Conservation (phyloP, 2,329 filamentous ascomycete species). For the Truncatella angustata region DNA sequence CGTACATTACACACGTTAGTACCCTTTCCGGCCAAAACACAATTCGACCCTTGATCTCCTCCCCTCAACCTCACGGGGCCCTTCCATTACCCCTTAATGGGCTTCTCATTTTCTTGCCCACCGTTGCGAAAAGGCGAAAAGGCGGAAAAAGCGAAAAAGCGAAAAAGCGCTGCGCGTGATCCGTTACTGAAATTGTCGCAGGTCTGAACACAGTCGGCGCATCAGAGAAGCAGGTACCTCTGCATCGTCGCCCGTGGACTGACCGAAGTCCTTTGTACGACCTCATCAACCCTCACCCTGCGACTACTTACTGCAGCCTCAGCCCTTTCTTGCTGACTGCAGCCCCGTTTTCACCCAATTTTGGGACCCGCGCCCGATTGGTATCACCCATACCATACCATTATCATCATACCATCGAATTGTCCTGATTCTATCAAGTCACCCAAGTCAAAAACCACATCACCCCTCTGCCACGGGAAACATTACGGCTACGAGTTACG, state of each 20-base stretch:
- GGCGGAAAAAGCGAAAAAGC: too few species aligned
- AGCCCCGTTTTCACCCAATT: slow-evolving; percentile 21
- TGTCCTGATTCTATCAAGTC: neutral
- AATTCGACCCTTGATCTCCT: neutral
- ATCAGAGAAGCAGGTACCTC: neutral
- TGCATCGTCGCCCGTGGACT: neutral
- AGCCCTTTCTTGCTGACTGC: slow-evolving; percentile 21
- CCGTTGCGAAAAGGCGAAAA: too few species aligned
- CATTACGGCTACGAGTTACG: too few species aligned
- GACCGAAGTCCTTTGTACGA: slow-evolving; percentile 15
- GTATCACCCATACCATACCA: too few species aligned
- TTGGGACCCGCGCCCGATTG: slow-evolving; percentile 15
- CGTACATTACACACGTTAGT: too few species aligned
- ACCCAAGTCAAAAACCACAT: slow-evolving; percentile 1
- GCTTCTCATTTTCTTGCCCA: neutral
- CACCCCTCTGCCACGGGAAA: too few species aligned
- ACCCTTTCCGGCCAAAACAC: too few species aligned
- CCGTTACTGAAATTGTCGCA: neutral
- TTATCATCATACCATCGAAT: slow-evolving; percentile 1
- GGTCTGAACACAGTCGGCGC: neutral
- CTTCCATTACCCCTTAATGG: neutral
- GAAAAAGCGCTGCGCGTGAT: too few species aligned
- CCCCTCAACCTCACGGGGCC: neutral
- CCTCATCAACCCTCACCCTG: slow-evolving; percentile 10
- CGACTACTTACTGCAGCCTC: slow-evolving; percentile 15